phyloP scores from a whole-genome alignment of 2,329 filamentous ascomycete genomes.

The Chrysosporium keratinophilum region DNA sequence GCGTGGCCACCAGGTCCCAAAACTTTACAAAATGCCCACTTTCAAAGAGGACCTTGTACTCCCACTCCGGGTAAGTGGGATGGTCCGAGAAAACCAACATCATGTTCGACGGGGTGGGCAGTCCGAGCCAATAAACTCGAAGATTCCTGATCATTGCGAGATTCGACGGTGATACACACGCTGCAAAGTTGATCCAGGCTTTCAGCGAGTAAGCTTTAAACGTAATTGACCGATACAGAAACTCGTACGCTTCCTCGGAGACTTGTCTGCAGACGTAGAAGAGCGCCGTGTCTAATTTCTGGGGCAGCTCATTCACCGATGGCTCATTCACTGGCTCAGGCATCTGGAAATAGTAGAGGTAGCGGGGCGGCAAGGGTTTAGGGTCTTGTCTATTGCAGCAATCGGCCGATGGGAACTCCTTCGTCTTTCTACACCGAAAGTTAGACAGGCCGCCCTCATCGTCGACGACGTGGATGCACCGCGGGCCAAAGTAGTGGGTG shows the following conservation, averaged over 20 bases:
- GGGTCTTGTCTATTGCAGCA: constrained; percentile 20
- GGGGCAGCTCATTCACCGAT: constrained; percentile 16
- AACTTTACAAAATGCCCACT: constrained; percentile 10
- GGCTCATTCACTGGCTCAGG: constrained; percentile 19
- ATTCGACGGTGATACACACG: constrained; percentile 17
- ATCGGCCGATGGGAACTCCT: constrained; percentile 20
- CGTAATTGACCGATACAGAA: constrained; percentile 23
- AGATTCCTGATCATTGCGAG: constrained; percentile 14
- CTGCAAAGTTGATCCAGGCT: constrained; percentile 29
- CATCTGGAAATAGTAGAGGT: constrained; percentile 25
- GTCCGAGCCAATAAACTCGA: constrained; percentile 4
- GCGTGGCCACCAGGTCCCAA: constrained; percentile 8
- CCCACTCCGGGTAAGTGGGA: constrained; percentile 8
- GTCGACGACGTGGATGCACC: constrained; percentile 28
- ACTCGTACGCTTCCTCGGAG: constrained; percentile 25
- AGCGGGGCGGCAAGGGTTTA: too few relatives aligned
- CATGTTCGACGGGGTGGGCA: constrained; percentile 9
- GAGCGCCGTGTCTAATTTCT: constrained; percentile 19
- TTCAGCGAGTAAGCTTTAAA: constrained; percentile 32
- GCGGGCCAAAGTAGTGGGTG: constrained; percentile 27
- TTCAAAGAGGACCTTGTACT: constrained; percentile 10
- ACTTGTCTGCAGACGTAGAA: constrained; percentile 28
- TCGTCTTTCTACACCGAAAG: constrained; percentile 24
- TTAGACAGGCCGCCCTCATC: constrained; percentile 29
- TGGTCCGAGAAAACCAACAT: constrained; percentile 1